A percentile compares a stretch with the other conserved stretches of the same genome.
Conservation (phyloP, 306 rosid species). For the Corylus avellana region DNA sequence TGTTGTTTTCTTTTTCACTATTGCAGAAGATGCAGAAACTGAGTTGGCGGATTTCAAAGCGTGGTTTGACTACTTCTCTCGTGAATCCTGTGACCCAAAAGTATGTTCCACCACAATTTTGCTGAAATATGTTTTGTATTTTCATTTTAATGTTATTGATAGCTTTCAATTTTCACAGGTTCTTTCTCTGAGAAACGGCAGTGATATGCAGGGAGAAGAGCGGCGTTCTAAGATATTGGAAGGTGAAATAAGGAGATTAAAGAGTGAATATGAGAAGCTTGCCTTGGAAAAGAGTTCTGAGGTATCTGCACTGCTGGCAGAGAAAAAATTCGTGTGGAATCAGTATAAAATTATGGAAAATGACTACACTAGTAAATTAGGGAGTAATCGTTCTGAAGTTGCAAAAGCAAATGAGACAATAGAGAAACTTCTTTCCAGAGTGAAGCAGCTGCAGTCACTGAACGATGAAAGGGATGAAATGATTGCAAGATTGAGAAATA, state of each 20-base stretch:
- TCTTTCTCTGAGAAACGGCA: constrained; percentile 20
- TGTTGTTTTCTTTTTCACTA: constrained; percentile 1
- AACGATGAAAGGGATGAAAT: constrained; percentile 57
- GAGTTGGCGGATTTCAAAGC: constrained; percentile 70
- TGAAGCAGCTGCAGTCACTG: constrained; percentile 66
- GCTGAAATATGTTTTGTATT: constrained; percentile 16
- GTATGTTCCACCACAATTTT: constrained; percentile 40
- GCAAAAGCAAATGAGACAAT: constrained; percentile 52
- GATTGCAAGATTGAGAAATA: constrained; percentile 45
- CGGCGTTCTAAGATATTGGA: constrained; percentile 24
- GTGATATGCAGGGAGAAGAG: constrained; percentile 30
- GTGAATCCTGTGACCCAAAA: constrained; percentile 35
- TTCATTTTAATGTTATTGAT: constrained; percentile 25
- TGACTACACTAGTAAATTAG: constrained; percentile 48
- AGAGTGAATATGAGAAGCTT: constrained; percentile 60
- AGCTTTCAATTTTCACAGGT: constrained; percentile 41
- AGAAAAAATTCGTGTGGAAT: constrained; percentile 87
- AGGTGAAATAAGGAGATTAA: constrained; percentile 48
- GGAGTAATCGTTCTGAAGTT: constrained; percentile 51
- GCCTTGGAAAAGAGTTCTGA: constrained; percentile 52
- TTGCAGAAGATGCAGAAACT: constrained; percentile 50
- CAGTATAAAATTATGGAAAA: constrained; percentile 69
- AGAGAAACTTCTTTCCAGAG: constrained; percentile 46
- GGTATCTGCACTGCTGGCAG: constrained; percentile 61
- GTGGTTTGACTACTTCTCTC: constrained; percentile 42